Conservation (phyloP, 306 rosid genomes). For the Hippophae tibetana region DNA sequence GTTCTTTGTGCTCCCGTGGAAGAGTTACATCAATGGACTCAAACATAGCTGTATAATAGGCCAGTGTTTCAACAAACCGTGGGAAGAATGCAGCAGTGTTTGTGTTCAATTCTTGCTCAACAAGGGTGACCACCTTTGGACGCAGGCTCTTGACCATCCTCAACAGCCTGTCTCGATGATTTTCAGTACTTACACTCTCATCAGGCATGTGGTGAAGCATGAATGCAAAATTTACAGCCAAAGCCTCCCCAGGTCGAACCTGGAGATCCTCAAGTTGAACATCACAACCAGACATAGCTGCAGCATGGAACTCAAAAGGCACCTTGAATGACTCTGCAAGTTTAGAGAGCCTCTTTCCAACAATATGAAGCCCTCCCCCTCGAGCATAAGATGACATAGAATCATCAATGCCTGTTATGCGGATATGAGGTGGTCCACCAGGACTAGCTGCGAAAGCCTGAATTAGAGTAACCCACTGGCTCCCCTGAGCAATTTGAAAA, state of each 20-base stretch:
- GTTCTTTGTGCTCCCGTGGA: slow-evolving; percentile 60
- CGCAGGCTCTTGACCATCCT: slow-evolving; percentile 74
- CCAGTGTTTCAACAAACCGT: slow-evolving; percentile 65
- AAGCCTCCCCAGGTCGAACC: slow-evolving; percentile 55
- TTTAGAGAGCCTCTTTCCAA: slow-evolving; percentile 61
- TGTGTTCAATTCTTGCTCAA: slow-evolving; percentile 94
- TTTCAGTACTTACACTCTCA: slow-evolving; percentile 85
- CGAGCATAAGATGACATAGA: slow-evolving; percentile 82
- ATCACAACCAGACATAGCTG: slow-evolving; percentile 61
- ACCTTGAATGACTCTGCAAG: slow-evolving; percentile 65
- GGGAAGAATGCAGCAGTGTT: slow-evolving; percentile 76
- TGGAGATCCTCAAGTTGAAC: slow-evolving; percentile 54
- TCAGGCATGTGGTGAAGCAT: slow-evolving; percentile 93
- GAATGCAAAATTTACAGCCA: slow-evolving; percentile 89
- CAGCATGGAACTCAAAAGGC: slow-evolving; percentile 77
- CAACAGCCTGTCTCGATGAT: slow-evolving; percentile 71
- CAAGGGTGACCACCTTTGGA: slow-evolving; percentile 91
- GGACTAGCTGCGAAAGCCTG: slow-evolving; percentile 97
- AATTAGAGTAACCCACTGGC: slow-evolving; percentile 90
- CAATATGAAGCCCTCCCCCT: slow-evolving; percentile 75
- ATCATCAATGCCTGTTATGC: slow-evolving; percentile 85
- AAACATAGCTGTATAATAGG: slow-evolving; percentile 80
- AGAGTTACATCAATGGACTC: slow-evolving; percentile 85
- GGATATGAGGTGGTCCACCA: slow-evolving; percentile 95
- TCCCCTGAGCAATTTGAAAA: slow-evolving; percentile 87